Percentiles rank a stretch among this genome's conserved stretches.
phyloP scores from a whole-genome alignment of 2,329 filamentous ascomycete species.

The Nemania serpens region DNA sequence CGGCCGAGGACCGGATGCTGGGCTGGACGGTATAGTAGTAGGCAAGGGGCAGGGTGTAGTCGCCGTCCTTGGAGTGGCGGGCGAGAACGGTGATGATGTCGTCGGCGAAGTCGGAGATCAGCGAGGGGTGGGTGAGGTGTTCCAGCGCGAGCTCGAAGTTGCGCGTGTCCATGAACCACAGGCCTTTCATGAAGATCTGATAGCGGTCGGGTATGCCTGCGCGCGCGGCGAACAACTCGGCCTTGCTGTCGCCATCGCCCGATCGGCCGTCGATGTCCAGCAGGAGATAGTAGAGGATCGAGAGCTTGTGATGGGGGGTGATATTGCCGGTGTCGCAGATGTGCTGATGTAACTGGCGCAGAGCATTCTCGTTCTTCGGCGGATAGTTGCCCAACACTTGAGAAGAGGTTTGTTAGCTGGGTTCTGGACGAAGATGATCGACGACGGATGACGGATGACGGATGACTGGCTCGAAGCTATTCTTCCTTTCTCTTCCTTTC shows the following conservation, averaged over 20 bases:
- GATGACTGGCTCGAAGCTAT: no score
- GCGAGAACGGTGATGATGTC: slow-evolving; percentile 76
- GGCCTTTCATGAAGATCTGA: slow-evolving; percentile 77
- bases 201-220: slow-evolving; percentile 76
- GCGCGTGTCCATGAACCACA: slow-evolving; percentile 78
- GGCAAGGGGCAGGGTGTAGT: slow-evolving; percentile 70
- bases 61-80: slow-evolving; percentile 60
- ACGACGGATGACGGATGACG: no score
- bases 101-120: slow-evolving; percentile 81
- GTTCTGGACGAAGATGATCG: no score
- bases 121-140: slow-evolving; percentile 76
- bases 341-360: slow-evolving; percentile 71
- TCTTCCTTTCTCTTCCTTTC: no score
- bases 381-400: slow-evolving; percentile 69
- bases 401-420: no score
- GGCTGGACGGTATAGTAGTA: slow-evolving; percentile 81
- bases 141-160: slow-evolving; percentile 74
- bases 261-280: slow-evolving; percentile 69
- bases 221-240: slow-evolving; percentile 61
- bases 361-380: slow-evolving; percentile 68
- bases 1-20: slow-evolving; percentile 65
- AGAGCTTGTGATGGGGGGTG: slow-evolving; percentile 77
- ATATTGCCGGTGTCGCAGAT: slow-evolving; percentile 66
- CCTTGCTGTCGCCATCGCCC: slow-evolving; percentile 37
- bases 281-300: slow-evolving; percentile 81